Base-by-base conservation (phyloP, 2,329 filamentous ascomycete species). In the Beauveria scarabaeidicola region DNA sequence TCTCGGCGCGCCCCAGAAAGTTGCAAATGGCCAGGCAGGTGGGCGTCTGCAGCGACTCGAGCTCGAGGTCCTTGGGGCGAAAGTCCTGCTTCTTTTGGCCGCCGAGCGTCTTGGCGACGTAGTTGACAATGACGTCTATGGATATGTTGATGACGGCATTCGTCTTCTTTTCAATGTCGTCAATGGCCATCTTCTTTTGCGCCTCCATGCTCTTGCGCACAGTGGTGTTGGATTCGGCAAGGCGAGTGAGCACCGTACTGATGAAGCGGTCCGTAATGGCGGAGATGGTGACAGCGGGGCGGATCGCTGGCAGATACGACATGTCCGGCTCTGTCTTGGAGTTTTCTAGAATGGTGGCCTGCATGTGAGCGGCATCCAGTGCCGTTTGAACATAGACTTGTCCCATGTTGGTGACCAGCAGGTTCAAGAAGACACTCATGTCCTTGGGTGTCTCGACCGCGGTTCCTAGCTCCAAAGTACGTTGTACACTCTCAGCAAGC, bases 191-290 rank as follows among this genome's bases (percentile, higher is more conserved):
- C 63, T 84, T 88, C 32, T 88, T 87, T 66, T 90, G 86, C 64
- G 92, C 91, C 68, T 95, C 90, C 83, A 97, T 93, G 69, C 89
- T 91, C 62, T 91, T 85, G 48, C 91, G 86, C 58, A 96, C 91
- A 1, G 91, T 97, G 21, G 95, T 88, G 73, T 95, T 97, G 58
- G 88, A 86, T 60, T 93, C 86, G 23, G 93, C 92, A 9, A 99
- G 83, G 11, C 91, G 91, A 64, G 97, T 88, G 23, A 99, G 84
- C 17, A 97, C 90, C 4, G 91, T 92, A 61, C 88, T 86, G 65
- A 96, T 92, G 67, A 94, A 96, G 63, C 91, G 90, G 66, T 93
- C 87, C 85, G 97, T 95, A 66, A 99, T 84, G 70, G 93, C 92
- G 9, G 94, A 88, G 63, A 97, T 93, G 58, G 87, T 92, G 58